These are phyloP conservation scores for Wakefieldia striispora DNA, from an alignment of 768 basidiomycete genomes.

Conservation along the genomic window DNA sequence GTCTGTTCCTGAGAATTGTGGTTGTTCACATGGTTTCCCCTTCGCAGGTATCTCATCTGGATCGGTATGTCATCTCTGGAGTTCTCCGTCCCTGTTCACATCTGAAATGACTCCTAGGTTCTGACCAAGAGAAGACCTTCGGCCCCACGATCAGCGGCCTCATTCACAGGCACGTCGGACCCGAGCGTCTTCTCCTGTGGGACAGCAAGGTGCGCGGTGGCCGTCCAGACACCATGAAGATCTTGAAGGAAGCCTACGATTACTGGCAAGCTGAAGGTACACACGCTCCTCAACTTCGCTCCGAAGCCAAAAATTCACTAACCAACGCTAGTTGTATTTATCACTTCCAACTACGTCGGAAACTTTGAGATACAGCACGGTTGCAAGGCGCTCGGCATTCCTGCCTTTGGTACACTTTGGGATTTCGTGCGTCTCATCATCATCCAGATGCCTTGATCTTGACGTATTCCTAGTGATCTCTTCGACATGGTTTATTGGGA, in stretches of 20 bases:
- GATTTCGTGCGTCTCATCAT: slow-evolving; percentile 47
- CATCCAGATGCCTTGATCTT: slow-evolving; percentile 1
- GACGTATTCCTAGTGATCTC: slow-evolving; percentile 21
- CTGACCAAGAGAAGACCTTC: slow-evolving; percentile 82
- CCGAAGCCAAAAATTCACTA: background rate
- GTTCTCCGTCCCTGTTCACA: background rate
- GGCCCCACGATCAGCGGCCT: slow-evolving; percentile 75
- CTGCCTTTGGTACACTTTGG: slow-evolving; percentile 69
- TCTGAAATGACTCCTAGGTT: slow-evolving; percentile 43
- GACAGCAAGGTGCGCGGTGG: slow-evolving; percentile 73
- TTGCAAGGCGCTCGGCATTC: slow-evolving; percentile 67
- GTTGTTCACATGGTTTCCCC: slow-evolving; percentile 1
- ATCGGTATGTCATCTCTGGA: slow-evolving; percentile 44
- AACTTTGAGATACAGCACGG: slow-evolving; percentile 80
- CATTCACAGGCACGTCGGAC: slow-evolving; percentile 67
- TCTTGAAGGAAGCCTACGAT: slow-evolving; percentile 65
- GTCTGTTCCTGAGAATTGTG: background rate
- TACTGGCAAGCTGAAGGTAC: slow-evolving; percentile 72
- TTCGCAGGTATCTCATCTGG: slow-evolving; percentile 72
- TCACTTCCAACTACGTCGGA: slow-evolving; percentile 80
- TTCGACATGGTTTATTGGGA: background rate
- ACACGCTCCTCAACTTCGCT: background rate
- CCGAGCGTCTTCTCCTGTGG: slow-evolving; percentile 75
- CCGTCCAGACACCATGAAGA: slow-evolving; percentile 74
- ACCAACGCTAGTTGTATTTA: slow-evolving; percentile 58